phyloP scores from a whole-genome alignment of 371 early-diverging fungal genomes.

The Mortierella sp. region DNA sequence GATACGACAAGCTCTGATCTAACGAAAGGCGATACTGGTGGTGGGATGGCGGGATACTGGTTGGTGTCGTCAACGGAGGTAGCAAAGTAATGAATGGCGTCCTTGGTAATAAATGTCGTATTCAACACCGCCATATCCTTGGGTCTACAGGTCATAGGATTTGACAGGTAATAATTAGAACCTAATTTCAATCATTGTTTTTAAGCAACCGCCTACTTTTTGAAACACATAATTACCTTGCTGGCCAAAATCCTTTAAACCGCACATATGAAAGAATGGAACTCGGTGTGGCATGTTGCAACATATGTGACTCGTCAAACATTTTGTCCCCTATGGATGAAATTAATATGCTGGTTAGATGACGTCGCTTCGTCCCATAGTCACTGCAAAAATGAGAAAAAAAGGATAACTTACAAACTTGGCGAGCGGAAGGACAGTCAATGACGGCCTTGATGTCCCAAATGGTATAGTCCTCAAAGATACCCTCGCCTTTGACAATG shows the following conservation, averaged over 20 bases:
- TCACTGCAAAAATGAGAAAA: neutral
- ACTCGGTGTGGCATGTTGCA: slow-evolving; percentile 64
- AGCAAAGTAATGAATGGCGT: slow-evolving; percentile 63
- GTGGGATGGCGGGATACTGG: slow-evolving; percentile 60
- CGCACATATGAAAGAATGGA: slow-evolving; percentile 66
- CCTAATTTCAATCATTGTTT: neutral
- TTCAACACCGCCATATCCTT: slow-evolving; percentile 68
- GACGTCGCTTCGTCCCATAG: neutral
- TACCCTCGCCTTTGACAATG: slow-evolving; percentile 64
- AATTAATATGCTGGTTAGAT: neutral
- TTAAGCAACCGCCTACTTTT: neutral
- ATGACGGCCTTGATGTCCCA: slow-evolving; percentile 73
- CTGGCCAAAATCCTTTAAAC: slow-evolving; percentile 70
- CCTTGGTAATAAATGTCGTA: slow-evolving; percentile 63
- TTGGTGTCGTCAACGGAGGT: slow-evolving; percentile 65
- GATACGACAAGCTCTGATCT: slow-evolving; percentile 66
- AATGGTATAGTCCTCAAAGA: slow-evolving; percentile 67
- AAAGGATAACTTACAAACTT: slow-evolving; percentile 37
- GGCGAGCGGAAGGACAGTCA: slow-evolving; percentile 57
- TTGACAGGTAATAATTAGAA: neutral
- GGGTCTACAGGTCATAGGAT: slow-evolving; percentile 46
- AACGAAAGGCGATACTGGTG: slow-evolving; percentile 60
- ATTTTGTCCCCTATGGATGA: slow-evolving; percentile 63
- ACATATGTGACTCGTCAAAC: slow-evolving; percentile 62
- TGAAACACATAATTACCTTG: slow-evolving; percentile 54